Percentiles rank a stretch among this genome's conserved stretches.
Conservation (phyloP, 2,329 filamentous ascomycete genomes). For the Aureobasidium sp. region DNA sequence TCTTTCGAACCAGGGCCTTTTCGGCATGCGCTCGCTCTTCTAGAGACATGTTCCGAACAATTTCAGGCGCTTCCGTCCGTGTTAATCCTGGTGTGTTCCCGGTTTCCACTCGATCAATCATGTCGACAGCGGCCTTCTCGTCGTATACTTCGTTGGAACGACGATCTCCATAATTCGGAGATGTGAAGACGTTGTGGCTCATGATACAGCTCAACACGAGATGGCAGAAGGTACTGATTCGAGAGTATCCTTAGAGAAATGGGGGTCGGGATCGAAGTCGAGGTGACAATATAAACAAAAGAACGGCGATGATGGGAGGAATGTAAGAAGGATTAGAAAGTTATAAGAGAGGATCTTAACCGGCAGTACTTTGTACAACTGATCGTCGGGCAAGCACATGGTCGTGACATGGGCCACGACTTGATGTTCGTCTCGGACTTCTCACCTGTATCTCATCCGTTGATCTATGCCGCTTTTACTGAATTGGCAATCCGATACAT, state of each 20-base stretch:
- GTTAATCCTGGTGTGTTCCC: background rate
- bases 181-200: background rate
- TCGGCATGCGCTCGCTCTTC: constrained; percentile 31
- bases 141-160: background rate
- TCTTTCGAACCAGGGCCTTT: constrained; percentile 56
- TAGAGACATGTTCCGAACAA: constrained; percentile 13
- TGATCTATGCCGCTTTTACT: background rate
- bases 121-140: constrained; percentile 6
- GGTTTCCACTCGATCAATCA: constrained; percentile 7
- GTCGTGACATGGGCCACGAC: constrained; percentile 1
- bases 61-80: constrained; percentile 4
- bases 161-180: background rate
- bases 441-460: background rate
- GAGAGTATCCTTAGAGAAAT: background rate
- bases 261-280: background rate
- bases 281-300: background rate
- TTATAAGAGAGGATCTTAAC: background rate
- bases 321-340: background rate
- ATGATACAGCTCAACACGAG: background rate
- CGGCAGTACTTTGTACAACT: background rate
- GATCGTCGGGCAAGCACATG: constrained; percentile 1
- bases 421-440: background rate
- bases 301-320: background rate
- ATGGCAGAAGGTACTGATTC: background rate
- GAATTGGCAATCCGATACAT: background rate